Base-by-base conservation (phyloP, 345 rosid species). In the Lumnitzera littorea region DNA sequence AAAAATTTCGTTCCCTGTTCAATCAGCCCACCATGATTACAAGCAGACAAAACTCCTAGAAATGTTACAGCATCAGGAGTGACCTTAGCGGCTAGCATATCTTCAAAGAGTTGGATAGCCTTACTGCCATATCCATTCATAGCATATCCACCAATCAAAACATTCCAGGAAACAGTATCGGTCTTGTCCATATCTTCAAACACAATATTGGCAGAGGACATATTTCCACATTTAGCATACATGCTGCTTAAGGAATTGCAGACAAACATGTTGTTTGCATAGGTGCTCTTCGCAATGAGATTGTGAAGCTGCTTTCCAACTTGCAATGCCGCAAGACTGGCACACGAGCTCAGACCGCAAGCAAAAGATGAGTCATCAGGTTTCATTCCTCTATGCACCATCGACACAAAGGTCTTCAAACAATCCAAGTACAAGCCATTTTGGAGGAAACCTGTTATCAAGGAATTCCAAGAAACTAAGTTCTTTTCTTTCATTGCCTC, bases 401-500 rank as follows among this genome's bases (percentile, higher is more conserved):
- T 78, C 24, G 55, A 48, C 14, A 55, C 25, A 2, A 69, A 78
- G 50, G 56, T 48, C 41, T 53, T 58, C 15, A 72, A 71, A 12
- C 66, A 75, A 53, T 72, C 62, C 15, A 66, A 61, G 46, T 67
- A 62, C 24, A 67, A 54, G 20, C 69, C 70, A 63, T 72, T 67
- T 16, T 55, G 64, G 59, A 75, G 43, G 61, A 75, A 78, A 59
- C 80, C 78, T 0, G 72, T 51, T 13, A 72, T 70, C 51, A 75
- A 60, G 14, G 80, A 75, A 65, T 78, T 78, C 83, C 80, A 78
- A 23, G 83, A 78, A 53, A 75, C 73, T 24, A 67, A 48, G 50
- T 78, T 72, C 56, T 54, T 61, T 61, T 53, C 54, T 15, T 65
- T 55, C 78, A 73, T 76, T 25, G 66, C 76, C 41, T 61, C 48